phyloP scores from a whole-genome alignment of 805 yeast genomes.

The Yamadazyma insecticola region DNA sequence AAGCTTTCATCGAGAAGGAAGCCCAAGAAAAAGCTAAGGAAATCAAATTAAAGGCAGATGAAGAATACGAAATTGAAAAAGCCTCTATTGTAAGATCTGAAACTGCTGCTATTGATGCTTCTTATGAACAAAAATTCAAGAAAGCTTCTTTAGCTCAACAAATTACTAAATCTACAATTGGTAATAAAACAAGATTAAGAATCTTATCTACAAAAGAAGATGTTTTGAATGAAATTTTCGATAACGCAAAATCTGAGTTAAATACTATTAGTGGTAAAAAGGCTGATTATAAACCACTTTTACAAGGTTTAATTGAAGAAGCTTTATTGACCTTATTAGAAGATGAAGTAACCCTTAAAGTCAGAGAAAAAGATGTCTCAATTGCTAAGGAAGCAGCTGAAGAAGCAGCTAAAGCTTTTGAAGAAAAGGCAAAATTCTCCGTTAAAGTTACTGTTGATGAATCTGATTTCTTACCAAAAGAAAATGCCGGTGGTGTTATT shows the following conservation, averaged over 20 bases:
- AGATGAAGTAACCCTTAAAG: slow-evolving; percentile 56
- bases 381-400: slow-evolving; percentile 58
- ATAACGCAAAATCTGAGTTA: slow-evolving; percentile 61
- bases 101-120: slow-evolving; percentile 78
- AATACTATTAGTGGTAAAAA: slow-evolving; percentile 52
- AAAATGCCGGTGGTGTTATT: slow-evolving; percentile 81
- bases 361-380: slow-evolving; percentile 60
- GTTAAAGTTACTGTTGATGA: slow-evolving; percentile 57
- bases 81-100: slow-evolving; percentile 92
- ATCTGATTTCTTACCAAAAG: slow-evolving; percentile 51
- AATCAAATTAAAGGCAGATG: slow-evolving; percentile 92
- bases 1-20: slow-evolving; percentile 97
- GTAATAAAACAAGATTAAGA: slow-evolving; percentile 91
- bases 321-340: slow-evolving; percentile 69
- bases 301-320: slow-evolving; percentile 79
- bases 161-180: slow-evolving; percentile 90
- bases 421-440: slow-evolving; percentile 54
- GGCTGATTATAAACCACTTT: slow-evolving; percentile 59
- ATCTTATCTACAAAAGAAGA: slow-evolving; percentile 79
- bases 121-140: slow-evolving; percentile 78
- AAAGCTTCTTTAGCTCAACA: slow-evolving; percentile 92
- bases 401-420: slow-evolving; percentile 60
- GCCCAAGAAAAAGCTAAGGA: slow-evolving; percentile 99
- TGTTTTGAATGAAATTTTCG: slow-evolving; percentile 69
- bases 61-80: slow-evolving; percentile 97